Conservation (phyloP, 1,139 yeast species). For the Hyphopichia fennica region DNA sequence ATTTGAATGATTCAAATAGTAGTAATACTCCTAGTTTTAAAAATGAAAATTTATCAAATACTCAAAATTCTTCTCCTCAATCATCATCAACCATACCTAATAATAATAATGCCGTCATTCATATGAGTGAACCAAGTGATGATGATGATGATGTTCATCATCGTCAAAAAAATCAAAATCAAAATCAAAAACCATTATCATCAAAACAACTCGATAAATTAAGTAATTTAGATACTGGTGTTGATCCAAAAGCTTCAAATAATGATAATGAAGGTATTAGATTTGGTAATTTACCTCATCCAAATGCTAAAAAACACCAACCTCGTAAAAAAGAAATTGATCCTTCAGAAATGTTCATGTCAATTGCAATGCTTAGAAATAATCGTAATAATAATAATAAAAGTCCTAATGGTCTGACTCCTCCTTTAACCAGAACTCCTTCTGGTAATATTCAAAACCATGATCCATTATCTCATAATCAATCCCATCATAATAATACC, state of each 20-base stretch:
- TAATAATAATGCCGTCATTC: conserved; percentile 20
- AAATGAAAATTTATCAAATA: conserved; percentile 5
- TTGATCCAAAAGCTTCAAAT: background rate
- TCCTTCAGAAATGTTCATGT: conserved; percentile 82
- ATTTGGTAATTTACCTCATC: conserved; percentile 43
- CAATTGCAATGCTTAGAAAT: conserved; percentile 74
- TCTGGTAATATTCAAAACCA: background rate
- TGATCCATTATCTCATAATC: background rate
- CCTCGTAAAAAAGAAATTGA: conserved; percentile 52
- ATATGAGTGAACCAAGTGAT: conserved; percentile 43
- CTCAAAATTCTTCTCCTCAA: conserved; percentile 12
- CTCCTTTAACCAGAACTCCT: background rate
- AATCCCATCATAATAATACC: conserved; percentile 1
- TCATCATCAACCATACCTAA: conserved; percentile 14
- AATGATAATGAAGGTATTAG: conserved; percentile 27
- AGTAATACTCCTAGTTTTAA: background rate
- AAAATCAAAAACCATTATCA: background rate
- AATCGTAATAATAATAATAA: conserved; percentile 31
- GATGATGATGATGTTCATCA: conserved; percentile 5
- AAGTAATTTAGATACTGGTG: background rate
- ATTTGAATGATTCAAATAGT: background rate
- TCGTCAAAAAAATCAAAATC: background rate
- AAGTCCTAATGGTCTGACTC: background rate
- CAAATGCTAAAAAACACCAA: conserved; percentile 16
- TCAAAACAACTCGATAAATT: background rate